phyloP scores from a whole-genome alignment of 306 rosid species.

The Psophocarpus tetragonolobus region DNA sequence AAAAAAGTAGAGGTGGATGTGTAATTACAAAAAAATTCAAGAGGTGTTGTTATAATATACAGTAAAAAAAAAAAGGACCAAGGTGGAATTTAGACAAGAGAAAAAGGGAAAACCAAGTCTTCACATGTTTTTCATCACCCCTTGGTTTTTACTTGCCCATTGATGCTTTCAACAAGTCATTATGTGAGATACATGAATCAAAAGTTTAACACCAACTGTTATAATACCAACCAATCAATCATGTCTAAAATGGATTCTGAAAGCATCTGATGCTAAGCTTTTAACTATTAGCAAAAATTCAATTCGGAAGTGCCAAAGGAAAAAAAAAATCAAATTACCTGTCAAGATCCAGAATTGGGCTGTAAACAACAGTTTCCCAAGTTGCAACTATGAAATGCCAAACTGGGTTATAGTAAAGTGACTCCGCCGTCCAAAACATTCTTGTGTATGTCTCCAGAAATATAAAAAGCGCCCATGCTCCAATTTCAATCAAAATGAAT shows the following conservation, averaged over 20 bases:
- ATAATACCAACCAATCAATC: neutral
- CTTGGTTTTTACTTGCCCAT: neutral
- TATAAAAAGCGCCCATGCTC: slow-evolving; percentile 90
- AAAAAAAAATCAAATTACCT: slow-evolving; percentile 53
- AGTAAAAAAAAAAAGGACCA: neutral
- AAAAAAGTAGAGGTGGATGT: too few relatives aligned
- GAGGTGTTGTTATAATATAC: too few relatives aligned
- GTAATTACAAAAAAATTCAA: too few relatives aligned
- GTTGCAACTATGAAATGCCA: slow-evolving; percentile 86
- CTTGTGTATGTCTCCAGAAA: slow-evolving; percentile 95
- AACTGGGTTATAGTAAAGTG: slow-evolving; percentile 85
- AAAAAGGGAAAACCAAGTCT: neutral
- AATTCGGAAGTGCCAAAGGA: neutral
- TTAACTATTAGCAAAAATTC: neutral
- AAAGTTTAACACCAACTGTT: neutral
- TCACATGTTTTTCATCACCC: neutral
- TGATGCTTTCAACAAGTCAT: neutral
- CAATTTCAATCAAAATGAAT: slow-evolving; percentile 80
- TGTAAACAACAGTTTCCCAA: slow-evolving; percentile 93
- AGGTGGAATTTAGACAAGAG: neutral
- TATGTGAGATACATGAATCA: neutral
- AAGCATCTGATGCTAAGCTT: neutral
- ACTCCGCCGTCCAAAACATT: slow-evolving; percentile 95
- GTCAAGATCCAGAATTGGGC: slow-evolving; percentile 93
- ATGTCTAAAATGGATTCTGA: neutral